Evolutionary conservation across 495 filamentous ascomycete species (phyloP).

Genomic region (Paragyromitra xinjiangensis): DNA sequence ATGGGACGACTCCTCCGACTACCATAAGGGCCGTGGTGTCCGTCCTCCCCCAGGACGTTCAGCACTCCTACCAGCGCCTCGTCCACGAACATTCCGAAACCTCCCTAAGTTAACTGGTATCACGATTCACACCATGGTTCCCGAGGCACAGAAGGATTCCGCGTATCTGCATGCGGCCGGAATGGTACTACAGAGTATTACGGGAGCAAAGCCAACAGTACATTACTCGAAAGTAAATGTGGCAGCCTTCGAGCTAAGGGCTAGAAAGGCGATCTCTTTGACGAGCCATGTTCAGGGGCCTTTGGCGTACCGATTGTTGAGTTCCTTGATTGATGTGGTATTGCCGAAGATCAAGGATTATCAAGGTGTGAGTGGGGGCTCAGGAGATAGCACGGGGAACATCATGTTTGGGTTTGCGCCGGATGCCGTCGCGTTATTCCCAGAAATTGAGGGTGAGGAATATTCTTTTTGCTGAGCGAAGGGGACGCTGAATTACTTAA

Average conservation of each 20-base stretch:
- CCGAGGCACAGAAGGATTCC: slow-evolving; percentile 68
- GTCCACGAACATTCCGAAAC: slow-evolving; percentile 83
- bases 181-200: slow-evolving; percentile 84
- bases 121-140: slow-evolving; percentile 78
- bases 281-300: slow-evolving; percentile 78
- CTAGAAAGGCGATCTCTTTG: slow-evolving; percentile 68
- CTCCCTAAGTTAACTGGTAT: slow-evolving; percentile 82
- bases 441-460: slow-evolving; percentile 88
- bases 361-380: slow-evolving; percentile 76
- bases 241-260: slow-evolving; percentile 68
- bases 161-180: slow-evolving; percentile 79
- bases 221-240: slow-evolving; percentile 74
- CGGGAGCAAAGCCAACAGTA: slow-evolving; percentile 74
- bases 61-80: slow-evolving; percentile 73
- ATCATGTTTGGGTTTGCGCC: slow-evolving; percentile 78
- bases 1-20: slow-evolving; percentile 91
- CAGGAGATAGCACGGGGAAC: slow-evolving; percentile 87
- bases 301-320: slow-evolving; percentile 86
- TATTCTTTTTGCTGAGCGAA: not conserved
- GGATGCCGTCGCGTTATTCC: slow-evolving; percentile 80
- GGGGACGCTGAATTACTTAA: not conserved
- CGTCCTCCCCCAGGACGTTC: slow-evolving; percentile 81
- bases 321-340: slow-evolving; percentile 85
- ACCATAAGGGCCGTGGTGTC: slow-evolving; percentile 87
- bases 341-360: slow-evolving; percentile 96